These are phyloP conservation scores for Zizania palustris DNA, from an alignment of 202 grass and related monocot genomes.

Conservation along the genomic window DNA sequence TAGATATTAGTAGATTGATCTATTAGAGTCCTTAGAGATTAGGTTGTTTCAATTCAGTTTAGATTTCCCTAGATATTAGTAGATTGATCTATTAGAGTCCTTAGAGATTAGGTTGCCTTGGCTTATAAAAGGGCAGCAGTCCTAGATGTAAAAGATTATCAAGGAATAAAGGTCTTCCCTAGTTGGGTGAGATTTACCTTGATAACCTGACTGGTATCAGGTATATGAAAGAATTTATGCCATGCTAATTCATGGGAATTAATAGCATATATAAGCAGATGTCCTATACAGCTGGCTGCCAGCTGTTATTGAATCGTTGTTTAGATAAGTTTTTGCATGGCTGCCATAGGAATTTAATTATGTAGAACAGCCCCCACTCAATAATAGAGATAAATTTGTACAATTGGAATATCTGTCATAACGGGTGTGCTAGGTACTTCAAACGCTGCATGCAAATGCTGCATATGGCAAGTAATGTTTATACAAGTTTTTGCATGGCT, in stretches of 20 bases:
- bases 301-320: slow-evolving; percentile 3
- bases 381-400: not conserved
- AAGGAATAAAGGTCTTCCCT: no score
- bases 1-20: no score
- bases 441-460: not conserved
- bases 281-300: not conserved
- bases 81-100: no score
- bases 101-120: no score
- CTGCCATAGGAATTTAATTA: not conserved
- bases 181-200: no score
- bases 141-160: no score
- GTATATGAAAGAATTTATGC: not conserved
- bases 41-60: no score
- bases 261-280: slow-evolving; percentile 2
- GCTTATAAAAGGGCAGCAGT: no score
- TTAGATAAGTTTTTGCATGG: not conserved
- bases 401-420: not conserved
- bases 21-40: no score
- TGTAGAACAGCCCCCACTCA: not conserved
- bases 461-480: not conserved
- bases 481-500: not conserved
- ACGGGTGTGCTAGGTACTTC: not conserved
- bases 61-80: no score
- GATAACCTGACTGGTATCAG: no score
- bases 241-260: not conserved